Conservation (phyloP, 2,329 filamentous ascomycete species). For the Drechslerella stenobrocha region DNA sequence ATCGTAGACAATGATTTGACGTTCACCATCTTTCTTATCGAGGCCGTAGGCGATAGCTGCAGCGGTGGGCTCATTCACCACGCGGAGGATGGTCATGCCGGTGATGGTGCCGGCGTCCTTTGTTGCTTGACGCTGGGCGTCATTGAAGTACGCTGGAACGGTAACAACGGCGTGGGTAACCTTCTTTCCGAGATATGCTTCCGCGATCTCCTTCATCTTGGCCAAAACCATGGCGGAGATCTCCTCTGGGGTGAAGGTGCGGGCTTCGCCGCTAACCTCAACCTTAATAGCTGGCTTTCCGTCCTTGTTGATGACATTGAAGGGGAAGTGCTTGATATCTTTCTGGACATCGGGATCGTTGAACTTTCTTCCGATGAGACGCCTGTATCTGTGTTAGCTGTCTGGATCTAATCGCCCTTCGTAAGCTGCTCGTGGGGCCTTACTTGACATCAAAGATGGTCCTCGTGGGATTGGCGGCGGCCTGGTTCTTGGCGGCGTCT, state of each 20-base stretch:
- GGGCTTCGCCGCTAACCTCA: constrained; percentile 66
- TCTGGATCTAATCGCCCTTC: not conserved
- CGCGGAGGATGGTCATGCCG: constrained; percentile 90
- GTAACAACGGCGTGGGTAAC: constrained; percentile 88
- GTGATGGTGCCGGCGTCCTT: constrained; percentile 93
- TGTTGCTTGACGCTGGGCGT: constrained; percentile 94
- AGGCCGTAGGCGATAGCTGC: constrained; percentile 93
- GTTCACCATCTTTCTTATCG: constrained; percentile 80
- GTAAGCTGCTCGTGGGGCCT: constrained; percentile 56
- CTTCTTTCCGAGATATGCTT: constrained; percentile 78
- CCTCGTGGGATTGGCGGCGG: constrained; percentile 73
- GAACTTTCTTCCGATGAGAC: constrained; percentile 82
- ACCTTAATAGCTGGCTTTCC: constrained; percentile 86
- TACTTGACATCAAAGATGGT: constrained; percentile 84
- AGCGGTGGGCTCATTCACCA: constrained; percentile 95
- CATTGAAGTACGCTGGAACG: constrained; percentile 97
- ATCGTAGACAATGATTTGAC: constrained; percentile 91
- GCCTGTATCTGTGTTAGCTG: constrained; percentile 61
- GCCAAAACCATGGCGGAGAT: constrained; percentile 78
- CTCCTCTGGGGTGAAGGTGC: constrained; percentile 78
- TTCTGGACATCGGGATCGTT: constrained; percentile 82
- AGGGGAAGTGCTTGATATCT: constrained; percentile 98
- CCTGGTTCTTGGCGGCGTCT: constrained; percentile 97
- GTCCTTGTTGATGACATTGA: constrained; percentile 86
- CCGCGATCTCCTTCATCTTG: constrained; percentile 83